phyloP scores from a whole-genome alignment of 257 asterid species.

The Pogostemon cablin region DNA sequence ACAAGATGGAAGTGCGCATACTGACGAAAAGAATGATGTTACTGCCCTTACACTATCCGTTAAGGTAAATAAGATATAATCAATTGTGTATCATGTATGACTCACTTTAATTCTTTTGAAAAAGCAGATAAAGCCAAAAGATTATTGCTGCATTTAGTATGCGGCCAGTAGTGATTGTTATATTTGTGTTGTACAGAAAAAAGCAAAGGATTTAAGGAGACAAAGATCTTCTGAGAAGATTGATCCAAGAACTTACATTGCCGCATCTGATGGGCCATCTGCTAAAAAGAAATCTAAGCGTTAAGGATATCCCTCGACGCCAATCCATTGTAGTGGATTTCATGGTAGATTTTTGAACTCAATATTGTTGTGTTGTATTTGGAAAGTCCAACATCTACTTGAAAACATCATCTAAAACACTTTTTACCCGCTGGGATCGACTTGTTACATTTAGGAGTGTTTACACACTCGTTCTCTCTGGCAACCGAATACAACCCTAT shows the following conservation, averaged over 20 bases:
- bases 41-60: constrained; percentile 58
- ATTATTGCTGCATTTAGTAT: background rate
- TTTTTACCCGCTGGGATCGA: too few relatives aligned
- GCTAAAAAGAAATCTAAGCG: constrained; percentile 56
- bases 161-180: background rate
- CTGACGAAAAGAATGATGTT: constrained; percentile 51
- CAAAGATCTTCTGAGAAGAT: constrained; percentile 62
- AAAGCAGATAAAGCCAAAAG: background rate
- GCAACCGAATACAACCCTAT: too few relatives aligned
- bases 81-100: background rate
- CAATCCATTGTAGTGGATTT: too few relatives aligned
- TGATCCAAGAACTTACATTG: constrained; percentile 63
- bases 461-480: too few relatives aligned
- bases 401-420: too few relatives aligned
- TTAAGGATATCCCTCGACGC: constrained; percentile 9
- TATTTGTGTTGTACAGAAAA: constrained; percentile 48
- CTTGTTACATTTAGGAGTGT: too few relatives aligned
- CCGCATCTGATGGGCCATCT: constrained; percentile 41
- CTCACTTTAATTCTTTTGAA: background rate
- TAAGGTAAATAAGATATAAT: constrained; percentile 54
- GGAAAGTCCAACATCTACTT: too few relatives aligned
- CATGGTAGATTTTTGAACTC: too few relatives aligned
- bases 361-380: too few relatives aligned
- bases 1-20: constrained; percentile 30
- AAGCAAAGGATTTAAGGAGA: constrained; percentile 64